Evolutionary conservation across 108 stramenopile species (phyloP), one percentile per base, ranked within the genome.

Genomic region (Skeletonema costatum): DNA sequence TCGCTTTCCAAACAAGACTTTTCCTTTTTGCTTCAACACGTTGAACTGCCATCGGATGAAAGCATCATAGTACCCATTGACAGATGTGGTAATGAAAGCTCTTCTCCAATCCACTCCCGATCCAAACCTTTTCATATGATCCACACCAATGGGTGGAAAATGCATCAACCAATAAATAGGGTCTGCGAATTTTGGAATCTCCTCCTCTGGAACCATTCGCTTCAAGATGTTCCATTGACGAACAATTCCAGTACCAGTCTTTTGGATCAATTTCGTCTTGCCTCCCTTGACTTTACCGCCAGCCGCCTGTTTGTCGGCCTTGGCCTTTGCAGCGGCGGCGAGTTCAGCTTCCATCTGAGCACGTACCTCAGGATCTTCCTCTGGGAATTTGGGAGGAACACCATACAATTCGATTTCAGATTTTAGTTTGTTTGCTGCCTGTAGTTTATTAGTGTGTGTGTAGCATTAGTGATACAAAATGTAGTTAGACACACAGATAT

Each of bases 391-490:
- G 11, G 97, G 97, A 32, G 98, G 98, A 75, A 59, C 78, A 25
- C 98, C 98, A 73, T 70, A 98, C 70, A 56, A 10, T 62, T 82
- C 91, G 53, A 98, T 96, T 89, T 99, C 99, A 8, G 78, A 64
- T 83, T 95, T 97, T 41, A 99, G 89, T 83, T 98, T 99, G 90
- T 98, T 98, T 61, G 99, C 99, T 38, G 99, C 99, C 92, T 92
- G 74, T 48, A 56, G n/a, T n/a, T 46, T n/a, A 46, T 46, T 46
- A 16, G 14, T 46, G 44, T 46, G 2, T 1, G 42, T 44, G 44
- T 46, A 46, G 44, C 44, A n/a, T 0, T 2, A 44, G 44, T 16
- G 44, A 46, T 8, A 56, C 25, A 56, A 25, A 56, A 25, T 29
- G 2, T 0, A 9, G 9, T 56, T 56, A 56, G 53, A 41, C 39